Evolutionary conservation across 805 yeast species (phyloP), one percentile per base, ranked within the genome.

Genomic region (Zygosaccharomyces bisporus): DNA sequence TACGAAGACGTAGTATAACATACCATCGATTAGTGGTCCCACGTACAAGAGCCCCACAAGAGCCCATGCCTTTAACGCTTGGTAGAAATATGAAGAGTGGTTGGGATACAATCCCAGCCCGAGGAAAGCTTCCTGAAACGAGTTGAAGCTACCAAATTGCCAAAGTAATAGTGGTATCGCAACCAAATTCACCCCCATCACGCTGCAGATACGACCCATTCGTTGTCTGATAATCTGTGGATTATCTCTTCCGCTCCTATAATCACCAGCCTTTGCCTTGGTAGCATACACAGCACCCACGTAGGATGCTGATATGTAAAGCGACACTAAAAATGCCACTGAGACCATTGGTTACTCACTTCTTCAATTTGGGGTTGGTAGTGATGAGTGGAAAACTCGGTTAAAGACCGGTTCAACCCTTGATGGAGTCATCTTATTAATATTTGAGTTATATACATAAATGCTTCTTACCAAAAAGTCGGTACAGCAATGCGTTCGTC

Each of bases 401-500:
- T 37, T 37, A 17, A 18, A 23, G 39, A n/a, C 25, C 32, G 32
- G 32, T 37, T 37, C 40, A 32, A 37, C 18, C 6, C 33, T 2
- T 12, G 20, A 25, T 14, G 9, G 43, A 39, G 19, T n/a, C 36
- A 14, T 23, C 21, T 17, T 23, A 7, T 19, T 32, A 21, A 21
- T 21, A 41, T 41, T 41, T 34, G 17, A 23, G 25, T 34, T 25
- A 41, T 18, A 19, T 54, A 47, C 69, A 64, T 45, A 66, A 57
- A 24, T 57, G 56, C 16, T 66, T 74, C 38, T 68, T 70, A 0
- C 80, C 80, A 54, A 75, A 76, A 6, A 76, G 62, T 41, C 76
- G 69, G 44, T 73, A 74, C 49, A 70, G 77, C 48, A 77, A 72
- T 0, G 76, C 69, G 44, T 71, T 75, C 49, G 57, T 70, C 81